Percentiles rank a stretch among this genome's conserved stretches.
Evolutionary conservation across 73 alveolate species (phyloP).

Genomic region (Stentor roeselii): DNA sequence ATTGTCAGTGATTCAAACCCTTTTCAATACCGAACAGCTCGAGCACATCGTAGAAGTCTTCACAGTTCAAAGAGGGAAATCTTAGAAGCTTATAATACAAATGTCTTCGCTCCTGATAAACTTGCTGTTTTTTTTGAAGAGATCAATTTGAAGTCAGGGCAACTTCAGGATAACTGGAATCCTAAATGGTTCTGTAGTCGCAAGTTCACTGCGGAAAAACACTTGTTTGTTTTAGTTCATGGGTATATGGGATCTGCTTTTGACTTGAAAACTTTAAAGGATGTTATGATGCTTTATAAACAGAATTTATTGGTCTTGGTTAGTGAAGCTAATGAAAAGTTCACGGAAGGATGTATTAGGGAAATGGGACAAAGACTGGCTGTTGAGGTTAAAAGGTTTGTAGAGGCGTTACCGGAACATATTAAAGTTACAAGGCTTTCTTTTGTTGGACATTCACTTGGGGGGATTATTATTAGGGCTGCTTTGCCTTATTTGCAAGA

Average conservation of each 20-base stretch:
- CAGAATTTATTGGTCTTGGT: conserved; percentile 89
- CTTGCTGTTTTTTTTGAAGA: neutral
- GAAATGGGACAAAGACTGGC: conserved; percentile 97
- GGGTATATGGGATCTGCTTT: conserved; percentile 92
- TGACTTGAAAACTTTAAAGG: conserved; percentile 90
- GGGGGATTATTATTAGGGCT: conserved; percentile 80
- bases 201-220: conserved; percentile 25
- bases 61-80: neutral
- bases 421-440: conserved; percentile 63
- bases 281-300: conserved; percentile 73
- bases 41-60: neutral
- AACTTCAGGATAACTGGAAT: neutral
- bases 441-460: conserved; percentile 79
- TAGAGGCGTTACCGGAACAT: conserved; percentile 56
- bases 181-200: neutral
- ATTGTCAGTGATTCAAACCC: neutral
- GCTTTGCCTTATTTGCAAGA: conserved; percentile 71
- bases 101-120: neutral
- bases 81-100: neutral
- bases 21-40: neutral
- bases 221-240: conserved; percentile 92
- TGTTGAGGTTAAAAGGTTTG: conserved; percentile 74
- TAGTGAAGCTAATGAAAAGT: conserved; percentile 88
- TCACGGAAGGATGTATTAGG: conserved; percentile 84
- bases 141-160: neutral